Evolutionary conservation across 2,329 filamentous ascomycete genomes (phyloP).

Genomic region (Talaromyces rugulosus): DNA sequence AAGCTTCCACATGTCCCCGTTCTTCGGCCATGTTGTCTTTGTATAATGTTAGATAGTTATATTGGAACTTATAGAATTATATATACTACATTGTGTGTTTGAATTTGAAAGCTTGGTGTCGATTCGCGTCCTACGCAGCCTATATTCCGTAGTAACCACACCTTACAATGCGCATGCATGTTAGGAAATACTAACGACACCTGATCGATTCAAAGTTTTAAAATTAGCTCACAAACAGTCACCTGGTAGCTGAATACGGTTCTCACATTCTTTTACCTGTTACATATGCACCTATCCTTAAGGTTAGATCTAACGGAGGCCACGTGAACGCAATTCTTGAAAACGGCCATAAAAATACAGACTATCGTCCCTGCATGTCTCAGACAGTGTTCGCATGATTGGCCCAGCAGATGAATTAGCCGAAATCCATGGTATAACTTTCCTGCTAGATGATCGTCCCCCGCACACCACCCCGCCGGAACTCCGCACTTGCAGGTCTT

Average conservation of each 20-base stretch:
- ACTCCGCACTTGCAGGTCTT: neutral
- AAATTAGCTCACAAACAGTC: too few species aligned
- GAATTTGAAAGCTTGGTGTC: neutral
- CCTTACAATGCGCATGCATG: neutral
- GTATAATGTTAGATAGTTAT: neutral
- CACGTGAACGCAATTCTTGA: neutral
- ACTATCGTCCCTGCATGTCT: neutral
- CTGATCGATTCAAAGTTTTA: neutral
- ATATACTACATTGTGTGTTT: neutral
- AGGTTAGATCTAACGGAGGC: neutral
- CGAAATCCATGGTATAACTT: neutral
- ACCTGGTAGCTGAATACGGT: neutral
- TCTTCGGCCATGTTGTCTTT: conserved; percentile 10
- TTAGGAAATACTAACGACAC: neutral
- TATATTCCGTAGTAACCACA: neutral
- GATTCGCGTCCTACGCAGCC: neutral
- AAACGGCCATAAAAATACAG: too few species aligned
- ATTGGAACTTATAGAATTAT: neutral
- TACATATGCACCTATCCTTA: neutral
- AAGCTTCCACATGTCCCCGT: conserved; percentile 12
- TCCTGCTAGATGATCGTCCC: neutral
- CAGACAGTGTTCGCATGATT: neutral
- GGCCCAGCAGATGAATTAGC: neutral
- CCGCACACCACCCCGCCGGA: neutral
- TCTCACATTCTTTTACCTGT: neutral